Conservation (phyloP, 2,329 filamentous ascomycete species). For the Aspergillus calidoustus region DNA sequence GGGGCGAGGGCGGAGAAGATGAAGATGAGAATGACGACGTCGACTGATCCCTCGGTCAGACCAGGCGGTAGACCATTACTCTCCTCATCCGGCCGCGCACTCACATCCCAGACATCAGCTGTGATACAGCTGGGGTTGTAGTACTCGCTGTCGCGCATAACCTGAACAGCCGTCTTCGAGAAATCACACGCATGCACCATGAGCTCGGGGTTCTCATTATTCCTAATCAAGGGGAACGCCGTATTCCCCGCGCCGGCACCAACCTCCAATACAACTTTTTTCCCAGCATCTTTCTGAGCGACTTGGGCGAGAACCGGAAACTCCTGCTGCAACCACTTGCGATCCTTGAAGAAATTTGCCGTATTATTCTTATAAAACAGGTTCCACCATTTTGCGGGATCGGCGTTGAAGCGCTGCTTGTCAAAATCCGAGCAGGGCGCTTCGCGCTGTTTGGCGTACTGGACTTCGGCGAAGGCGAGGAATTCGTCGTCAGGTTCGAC, state of each 20-base stretch:
- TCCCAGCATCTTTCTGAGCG: conserved; percentile 70
- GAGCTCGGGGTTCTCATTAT: conserved; percentile 80
- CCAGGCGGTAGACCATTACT: conserved; percentile 69
- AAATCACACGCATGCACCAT: conserved; percentile 95
- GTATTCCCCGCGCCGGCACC: conserved; percentile 96
- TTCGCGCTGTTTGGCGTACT: conserved; percentile 82
- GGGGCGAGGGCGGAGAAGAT: conserved; percentile 93
- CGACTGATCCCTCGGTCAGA: conserved; percentile 76
- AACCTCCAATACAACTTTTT: conserved; percentile 79
- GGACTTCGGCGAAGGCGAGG: conserved; percentile 80
- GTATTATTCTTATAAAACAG: conserved; percentile 98
- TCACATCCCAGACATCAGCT: conserved; percentile 94
- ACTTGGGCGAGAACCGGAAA: conserved; percentile 85
- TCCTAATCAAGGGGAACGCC: conserved; percentile 84
- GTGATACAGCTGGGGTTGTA: conserved; percentile 76
- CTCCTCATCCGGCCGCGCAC: conserved; percentile 60
- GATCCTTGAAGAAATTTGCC: conserved; percentile 97
- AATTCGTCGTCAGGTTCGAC: conserved; percentile 91
- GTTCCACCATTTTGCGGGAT: conserved; percentile 98
- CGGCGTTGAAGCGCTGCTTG: conserved; percentile 82
- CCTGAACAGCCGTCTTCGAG: conserved; percentile 89
- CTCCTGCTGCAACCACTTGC: conserved; percentile 96
- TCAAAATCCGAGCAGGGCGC: conserved; percentile 92
- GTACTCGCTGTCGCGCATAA: conserved; percentile 79
- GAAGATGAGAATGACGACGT: conserved; percentile 93